Evolutionary conservation across 2,329 filamentous ascomycete species (phyloP).

Genomic region (Fusarium newnesense): DNA sequence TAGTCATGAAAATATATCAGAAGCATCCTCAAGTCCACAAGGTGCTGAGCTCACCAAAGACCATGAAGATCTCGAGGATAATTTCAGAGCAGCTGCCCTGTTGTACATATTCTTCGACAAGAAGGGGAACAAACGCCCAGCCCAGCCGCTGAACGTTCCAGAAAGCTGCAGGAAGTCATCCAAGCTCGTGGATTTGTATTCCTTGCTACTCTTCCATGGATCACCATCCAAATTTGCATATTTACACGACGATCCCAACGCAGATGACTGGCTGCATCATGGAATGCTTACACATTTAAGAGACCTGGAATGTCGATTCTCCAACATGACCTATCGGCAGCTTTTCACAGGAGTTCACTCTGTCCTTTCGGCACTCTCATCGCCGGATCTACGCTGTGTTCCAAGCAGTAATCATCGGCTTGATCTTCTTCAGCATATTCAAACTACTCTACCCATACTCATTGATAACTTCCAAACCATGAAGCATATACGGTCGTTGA

Average conservation of each 20-base stretch:
- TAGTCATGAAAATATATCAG: too few species aligned
- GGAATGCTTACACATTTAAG: too few species aligned
- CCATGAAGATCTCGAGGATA: too few species aligned
- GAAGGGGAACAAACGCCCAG: background rate
- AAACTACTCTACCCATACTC: background rate
- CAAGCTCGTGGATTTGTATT: accelerated
- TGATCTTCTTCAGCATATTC: background rate
- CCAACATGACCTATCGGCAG: background rate
- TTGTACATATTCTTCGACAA: background rate
- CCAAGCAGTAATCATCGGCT: accelerated
- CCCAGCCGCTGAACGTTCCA: background rate
- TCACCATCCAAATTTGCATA: too few species aligned
- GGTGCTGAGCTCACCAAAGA: background rate
- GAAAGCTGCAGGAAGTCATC: accelerated
- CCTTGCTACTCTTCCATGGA: accelerated
- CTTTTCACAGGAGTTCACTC: background rate
- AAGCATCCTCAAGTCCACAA: background rate
- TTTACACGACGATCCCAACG: too few species aligned
- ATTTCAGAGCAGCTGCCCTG: background rate
- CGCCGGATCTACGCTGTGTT: accelerated
- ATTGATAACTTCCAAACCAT: accelerated
- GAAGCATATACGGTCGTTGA: too few species aligned
- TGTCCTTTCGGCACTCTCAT: background rate
- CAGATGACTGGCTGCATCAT: too few species aligned
- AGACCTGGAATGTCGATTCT: accelerated